Evolutionary conservation across 345 rosid species (phyloP).

Genomic region (Fremontodendron californicum): DNA sequence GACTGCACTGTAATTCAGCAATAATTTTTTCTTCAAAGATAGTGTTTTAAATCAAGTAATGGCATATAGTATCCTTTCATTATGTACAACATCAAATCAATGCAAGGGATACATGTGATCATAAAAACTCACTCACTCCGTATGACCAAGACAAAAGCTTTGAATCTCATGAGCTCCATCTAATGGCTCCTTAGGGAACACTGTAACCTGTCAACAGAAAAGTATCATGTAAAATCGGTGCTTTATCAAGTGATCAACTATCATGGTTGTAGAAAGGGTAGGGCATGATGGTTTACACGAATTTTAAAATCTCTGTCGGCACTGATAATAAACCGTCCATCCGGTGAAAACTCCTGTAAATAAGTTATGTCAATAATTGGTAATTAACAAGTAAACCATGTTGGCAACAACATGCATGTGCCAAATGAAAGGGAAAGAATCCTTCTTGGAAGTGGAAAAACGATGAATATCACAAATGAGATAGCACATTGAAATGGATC

Average conservation of each 20-base stretch:
- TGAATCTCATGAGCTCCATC: slow-evolving; percentile 95
- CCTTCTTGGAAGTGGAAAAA: not conserved
- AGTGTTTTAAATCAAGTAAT: not conserved
- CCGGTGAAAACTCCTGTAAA: slow-evolving; percentile 82
- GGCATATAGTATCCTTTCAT: not conserved
- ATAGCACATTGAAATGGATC: not conserved
- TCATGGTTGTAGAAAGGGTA: not conserved
- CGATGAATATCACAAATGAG: not conserved
- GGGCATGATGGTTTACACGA: slow-evolving; percentile 51
- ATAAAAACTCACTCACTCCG: slow-evolving; percentile 72
- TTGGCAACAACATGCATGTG: not conserved
- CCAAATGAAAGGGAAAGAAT: not conserved
- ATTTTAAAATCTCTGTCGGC: slow-evolving; percentile 91
- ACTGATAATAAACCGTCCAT: slow-evolving; percentile 68
- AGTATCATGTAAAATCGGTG: slow-evolving; percentile 9
- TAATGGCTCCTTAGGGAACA: slow-evolving; percentile 72
- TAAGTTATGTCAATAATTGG: slow-evolving; percentile 7
- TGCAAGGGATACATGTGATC: not conserved
- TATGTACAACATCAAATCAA: not conserved
- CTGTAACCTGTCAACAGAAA: slow-evolving; percentile 54
- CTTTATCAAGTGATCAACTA: slow-evolving; percentile 11
- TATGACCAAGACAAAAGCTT: slow-evolving; percentile 93
- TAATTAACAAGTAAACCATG: not conserved
- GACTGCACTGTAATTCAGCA: not conserved
- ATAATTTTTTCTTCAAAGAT: not conserved